Conservation (phyloP, 2,329 filamentous ascomycete genomes). For the Basipetospora chlamydospora region DNA sequence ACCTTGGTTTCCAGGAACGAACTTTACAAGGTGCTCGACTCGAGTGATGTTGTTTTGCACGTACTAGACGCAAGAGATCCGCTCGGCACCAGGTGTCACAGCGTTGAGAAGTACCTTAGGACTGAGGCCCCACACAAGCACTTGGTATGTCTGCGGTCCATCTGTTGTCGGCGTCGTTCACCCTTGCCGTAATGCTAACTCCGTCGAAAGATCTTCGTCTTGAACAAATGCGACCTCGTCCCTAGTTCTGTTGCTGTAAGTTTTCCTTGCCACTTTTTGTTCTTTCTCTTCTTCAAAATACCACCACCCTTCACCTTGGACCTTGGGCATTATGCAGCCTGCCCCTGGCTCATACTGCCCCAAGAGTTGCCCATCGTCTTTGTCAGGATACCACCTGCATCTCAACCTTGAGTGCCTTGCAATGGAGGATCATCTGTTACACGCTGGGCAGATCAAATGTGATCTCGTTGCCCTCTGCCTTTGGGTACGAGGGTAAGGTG, state of each 20-base stretch:
- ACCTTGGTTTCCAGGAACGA: slow-evolving; percentile 43
- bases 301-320: too few species aligned
- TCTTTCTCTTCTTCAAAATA: slow-evolving; percentile 4
- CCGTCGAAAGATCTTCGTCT: slow-evolving; percentile 18
- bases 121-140: slow-evolving; percentile 96
- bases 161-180: slow-evolving; percentile 59
- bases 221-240: slow-evolving; percentile 56
- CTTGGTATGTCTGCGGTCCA: too few species aligned
- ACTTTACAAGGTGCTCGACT: slow-evolving; percentile 81
- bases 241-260: slow-evolving; percentile 91
- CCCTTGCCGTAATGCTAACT: background rate
- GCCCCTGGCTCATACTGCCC: slow-evolving; percentile 8
- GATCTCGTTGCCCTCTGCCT: slow-evolving; percentile 18
- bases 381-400: slow-evolving; percentile 68
- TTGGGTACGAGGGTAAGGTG: slow-evolving; percentile 34
- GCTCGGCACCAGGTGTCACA: slow-evolving; percentile 71
- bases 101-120: slow-evolving; percentile 71
- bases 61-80: slow-evolving; percentile 84
- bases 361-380: slow-evolving; percentile 46
- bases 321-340: too few species aligned
- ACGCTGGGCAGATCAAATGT: slow-evolving; percentile 87
- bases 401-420: slow-evolving; percentile 29
- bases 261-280: slow-evolving; percentile 17
- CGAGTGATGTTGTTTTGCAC: slow-evolving; percentile 75
- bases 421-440: slow-evolving; percentile 92